Evolutionary conservation across 805 yeast species (phyloP).

Genomic region (Teunomyces aglyptinius): DNA sequence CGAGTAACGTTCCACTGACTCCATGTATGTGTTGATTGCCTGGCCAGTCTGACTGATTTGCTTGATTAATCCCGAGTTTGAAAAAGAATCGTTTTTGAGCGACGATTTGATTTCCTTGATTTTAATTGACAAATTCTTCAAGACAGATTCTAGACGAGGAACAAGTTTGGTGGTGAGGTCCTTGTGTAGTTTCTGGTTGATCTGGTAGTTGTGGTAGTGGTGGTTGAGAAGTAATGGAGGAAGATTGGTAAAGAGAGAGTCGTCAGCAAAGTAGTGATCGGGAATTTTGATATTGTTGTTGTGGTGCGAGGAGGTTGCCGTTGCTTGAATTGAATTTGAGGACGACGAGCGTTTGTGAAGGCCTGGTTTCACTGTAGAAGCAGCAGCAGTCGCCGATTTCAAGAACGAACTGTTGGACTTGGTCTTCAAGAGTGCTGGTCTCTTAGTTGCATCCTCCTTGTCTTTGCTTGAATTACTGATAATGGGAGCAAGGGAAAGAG

Average conservation of each 20-base stretch:
- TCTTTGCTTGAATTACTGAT: background rate
- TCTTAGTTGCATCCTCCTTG: conserved; percentile 7
- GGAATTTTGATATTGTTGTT: conserved; percentile 20
- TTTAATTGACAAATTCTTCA: conserved; percentile 33
- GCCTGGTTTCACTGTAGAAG: background rate
- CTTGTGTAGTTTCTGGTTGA: conserved; percentile 27
- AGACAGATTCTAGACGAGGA: conserved; percentile 36
- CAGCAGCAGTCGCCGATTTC: conserved; percentile 11
- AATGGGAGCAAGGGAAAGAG: background rate
- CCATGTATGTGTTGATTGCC: conserved; percentile 39
- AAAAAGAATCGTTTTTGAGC: conserved; percentile 41
- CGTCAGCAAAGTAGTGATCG: conserved; percentile 22
- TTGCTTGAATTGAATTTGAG: background rate
- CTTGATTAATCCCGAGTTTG: conserved; percentile 31
- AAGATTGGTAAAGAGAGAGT: conserved; percentile 25
- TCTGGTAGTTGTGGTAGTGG: conserved; percentile 28
- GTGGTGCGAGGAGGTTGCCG: conserved; percentile 1
- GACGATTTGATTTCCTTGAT: conserved; percentile 42
- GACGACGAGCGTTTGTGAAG: background rate
- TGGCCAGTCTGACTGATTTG: conserved; percentile 60
- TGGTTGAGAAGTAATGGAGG: conserved; percentile 35
- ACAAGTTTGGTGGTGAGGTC: conserved; percentile 33
- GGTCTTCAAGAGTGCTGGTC: conserved; percentile 24
- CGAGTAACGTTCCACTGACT: conserved; percentile 34
- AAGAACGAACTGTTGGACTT: conserved; percentile 22